Conservation (phyloP, 2,329 filamentous ascomycete genomes). For the Xylariomycetidae sp. region DNA sequence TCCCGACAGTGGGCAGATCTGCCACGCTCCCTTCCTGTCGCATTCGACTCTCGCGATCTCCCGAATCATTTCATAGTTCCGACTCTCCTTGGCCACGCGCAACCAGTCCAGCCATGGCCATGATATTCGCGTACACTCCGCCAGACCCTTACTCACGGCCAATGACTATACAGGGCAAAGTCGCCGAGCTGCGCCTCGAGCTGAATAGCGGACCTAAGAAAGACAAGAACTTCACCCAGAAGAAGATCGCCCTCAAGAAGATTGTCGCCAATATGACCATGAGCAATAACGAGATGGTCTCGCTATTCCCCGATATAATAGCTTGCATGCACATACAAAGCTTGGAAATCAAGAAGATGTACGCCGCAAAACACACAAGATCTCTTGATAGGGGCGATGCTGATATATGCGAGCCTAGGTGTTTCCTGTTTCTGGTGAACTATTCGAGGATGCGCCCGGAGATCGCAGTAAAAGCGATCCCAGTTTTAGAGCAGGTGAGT, state of each 20-base stretch:
- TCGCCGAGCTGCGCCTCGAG: conserved; percentile 91
- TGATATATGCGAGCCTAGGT: no score
- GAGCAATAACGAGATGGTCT: conserved; percentile 99
- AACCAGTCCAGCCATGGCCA: conserved; percentile 26
- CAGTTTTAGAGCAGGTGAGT: conserved; percentile 72
- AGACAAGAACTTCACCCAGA: conserved; percentile 90
- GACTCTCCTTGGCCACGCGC: conserved; percentile 16
- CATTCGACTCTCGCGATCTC: neutral
- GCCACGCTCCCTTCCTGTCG: no score
- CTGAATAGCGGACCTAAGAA: conserved; percentile 93
- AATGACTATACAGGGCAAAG: conserved; percentile 81
- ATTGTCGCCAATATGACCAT: conserved; percentile 99
- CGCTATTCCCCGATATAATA: conserved; percentile 91
- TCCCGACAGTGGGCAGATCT: no score
- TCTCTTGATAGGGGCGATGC: conserved; percentile 12
- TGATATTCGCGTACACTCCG: conserved; percentile 51
- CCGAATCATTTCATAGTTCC: no score
- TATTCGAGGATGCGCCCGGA: conserved; percentile 94
- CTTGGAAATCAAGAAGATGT: conserved; percentile 99
- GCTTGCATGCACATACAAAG: conserved; percentile 91
- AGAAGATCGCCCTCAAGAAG: conserved; percentile 98
- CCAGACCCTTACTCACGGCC: conserved; percentile 42
- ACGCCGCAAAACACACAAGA: no score
- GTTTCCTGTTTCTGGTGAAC: conserved; percentile 95
- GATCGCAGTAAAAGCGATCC: conserved; percentile 85